Evolutionary conservation across 1,139 yeast genomes (phyloP).

Genomic region (Taphrina confusa): DNA sequence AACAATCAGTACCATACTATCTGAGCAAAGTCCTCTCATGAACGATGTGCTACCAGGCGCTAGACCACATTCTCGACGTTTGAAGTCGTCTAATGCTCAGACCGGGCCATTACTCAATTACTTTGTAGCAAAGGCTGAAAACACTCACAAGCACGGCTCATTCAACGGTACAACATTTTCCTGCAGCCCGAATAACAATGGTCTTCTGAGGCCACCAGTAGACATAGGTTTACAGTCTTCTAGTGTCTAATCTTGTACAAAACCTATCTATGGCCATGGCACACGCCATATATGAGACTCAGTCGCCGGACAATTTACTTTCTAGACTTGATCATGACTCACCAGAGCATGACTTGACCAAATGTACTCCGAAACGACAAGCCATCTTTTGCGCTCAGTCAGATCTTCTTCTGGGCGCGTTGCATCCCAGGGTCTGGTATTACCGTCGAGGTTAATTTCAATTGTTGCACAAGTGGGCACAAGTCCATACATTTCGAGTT

Average conservation of each 20-base stretch:
- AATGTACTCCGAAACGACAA: conserved; percentile 3
- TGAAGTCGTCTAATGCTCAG: conserved; percentile 26
- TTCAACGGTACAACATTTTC: conserved; percentile 1
- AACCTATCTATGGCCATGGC: neutral
- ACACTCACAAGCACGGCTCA: conserved; percentile 10
- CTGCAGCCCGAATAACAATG: neutral
- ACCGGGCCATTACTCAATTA: conserved; percentile 25
- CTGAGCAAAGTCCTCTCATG: conserved; percentile 18
- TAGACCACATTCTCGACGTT: neutral
- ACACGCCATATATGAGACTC: too few species aligned
- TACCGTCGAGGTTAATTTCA: neutral
- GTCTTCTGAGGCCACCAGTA: neutral
- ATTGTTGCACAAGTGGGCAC: neutral
- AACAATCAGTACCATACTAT: conserved; percentile 16
- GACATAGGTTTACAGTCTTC: neutral
- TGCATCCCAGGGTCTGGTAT: neutral
- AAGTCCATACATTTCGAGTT: neutral
- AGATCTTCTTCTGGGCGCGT: conserved; percentile 5
- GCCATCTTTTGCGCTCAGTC: conserved; percentile 10
- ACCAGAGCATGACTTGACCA: neutral
- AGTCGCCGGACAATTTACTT: too few species aligned
- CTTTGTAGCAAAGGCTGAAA: conserved; percentile 25
- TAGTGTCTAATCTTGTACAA: neutral
- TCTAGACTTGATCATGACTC: neutral
- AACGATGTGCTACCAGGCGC: conserved; percentile 2